Conservation (phyloP, 2,329 filamentous ascomycete genomes). For the Aureobasidium mangrovei region DNA sequence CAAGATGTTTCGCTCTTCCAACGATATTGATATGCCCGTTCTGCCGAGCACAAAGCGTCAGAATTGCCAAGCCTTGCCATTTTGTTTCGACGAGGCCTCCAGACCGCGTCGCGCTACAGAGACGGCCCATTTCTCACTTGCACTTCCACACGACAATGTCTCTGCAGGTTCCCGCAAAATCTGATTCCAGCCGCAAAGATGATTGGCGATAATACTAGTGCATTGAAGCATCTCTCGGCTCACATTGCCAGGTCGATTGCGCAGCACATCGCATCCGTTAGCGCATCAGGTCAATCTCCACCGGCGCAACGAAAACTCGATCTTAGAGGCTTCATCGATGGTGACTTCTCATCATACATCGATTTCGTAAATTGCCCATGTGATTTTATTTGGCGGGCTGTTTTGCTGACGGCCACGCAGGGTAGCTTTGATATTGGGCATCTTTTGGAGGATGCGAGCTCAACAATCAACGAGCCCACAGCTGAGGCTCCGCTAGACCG, state of each 20-base stretch:
- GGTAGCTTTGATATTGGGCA: not conserved
- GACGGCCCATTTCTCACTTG: no score
- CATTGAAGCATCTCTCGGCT: conserved; percentile 1
- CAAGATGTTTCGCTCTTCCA: no score
- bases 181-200: not conserved
- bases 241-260: conserved; percentile 1
- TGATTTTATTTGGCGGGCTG: not conserved
- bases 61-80: no score
- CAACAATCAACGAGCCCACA: not conserved
- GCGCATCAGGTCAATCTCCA: conserved; percentile 1
- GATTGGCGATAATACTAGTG: not conserved
- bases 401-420: not conserved
- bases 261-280: conserved; percentile 9
- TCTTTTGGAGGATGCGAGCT: not conserved
- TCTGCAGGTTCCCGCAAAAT: no score
- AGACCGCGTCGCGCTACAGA: no score
- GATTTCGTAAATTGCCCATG: not conserved
- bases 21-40: no score
- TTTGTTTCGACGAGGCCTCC: no score
- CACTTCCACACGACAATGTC: no score
- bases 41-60: no score
- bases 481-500: not conserved
- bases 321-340: conserved; percentile 9
- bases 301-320: not conserved
- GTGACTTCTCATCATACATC: conserved; percentile 2